Conservation (phyloP, 2,329 filamentous ascomycete genomes). For the Sphaceloma murrayae region DNA sequence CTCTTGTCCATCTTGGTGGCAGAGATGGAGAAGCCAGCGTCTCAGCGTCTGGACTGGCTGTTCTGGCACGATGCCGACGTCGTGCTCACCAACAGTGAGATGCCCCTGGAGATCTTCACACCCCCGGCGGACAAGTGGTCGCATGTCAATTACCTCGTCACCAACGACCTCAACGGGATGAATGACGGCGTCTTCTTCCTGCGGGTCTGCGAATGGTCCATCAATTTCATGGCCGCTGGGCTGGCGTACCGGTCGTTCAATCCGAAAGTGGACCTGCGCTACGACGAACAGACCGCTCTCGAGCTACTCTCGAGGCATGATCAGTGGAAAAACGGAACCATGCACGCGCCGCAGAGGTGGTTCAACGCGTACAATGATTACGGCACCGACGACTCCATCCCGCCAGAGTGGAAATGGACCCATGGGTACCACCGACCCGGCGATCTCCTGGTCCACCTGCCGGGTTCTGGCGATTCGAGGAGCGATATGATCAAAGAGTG, state of each 20-base stretch:
- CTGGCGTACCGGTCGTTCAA: constrained; percentile 20
- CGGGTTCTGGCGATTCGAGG: constrained; percentile 1
- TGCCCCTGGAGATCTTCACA: constrained; percentile 28
- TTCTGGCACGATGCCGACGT: constrained; percentile 24
- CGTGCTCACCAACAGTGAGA: constrained; percentile 25
- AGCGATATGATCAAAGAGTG: neutral
- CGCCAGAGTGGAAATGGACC: constrained; percentile 6
- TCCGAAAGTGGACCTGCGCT: constrained; percentile 20
- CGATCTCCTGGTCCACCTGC: constrained; percentile 19
- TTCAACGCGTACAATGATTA: constrained; percentile 30
- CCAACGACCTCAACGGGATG: constrained; percentile 24
- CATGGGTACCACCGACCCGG: constrained; percentile 16
- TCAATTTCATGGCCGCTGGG: constrained; percentile 22
- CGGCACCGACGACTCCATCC: constrained; percentile 15
- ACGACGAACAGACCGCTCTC: constrained; percentile 19
- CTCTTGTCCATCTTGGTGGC: constrained; percentile 3
- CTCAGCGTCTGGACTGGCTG: constrained; percentile 7
- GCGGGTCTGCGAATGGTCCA: constrained; percentile 23
- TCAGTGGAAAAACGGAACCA: constrained; percentile 16
- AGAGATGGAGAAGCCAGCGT: constrained; percentile 8
- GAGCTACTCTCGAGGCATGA: constrained; percentile 17
- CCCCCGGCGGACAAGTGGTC: constrained; percentile 24
- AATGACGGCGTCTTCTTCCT: constrained; percentile 28
- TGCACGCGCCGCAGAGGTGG: constrained; percentile 22
- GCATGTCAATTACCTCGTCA: constrained; percentile 24